phyloP scores from a whole-genome alignment of 495 filamentous ascomycete genomes.

The Rostrohypoxylon terebratum region DNA sequence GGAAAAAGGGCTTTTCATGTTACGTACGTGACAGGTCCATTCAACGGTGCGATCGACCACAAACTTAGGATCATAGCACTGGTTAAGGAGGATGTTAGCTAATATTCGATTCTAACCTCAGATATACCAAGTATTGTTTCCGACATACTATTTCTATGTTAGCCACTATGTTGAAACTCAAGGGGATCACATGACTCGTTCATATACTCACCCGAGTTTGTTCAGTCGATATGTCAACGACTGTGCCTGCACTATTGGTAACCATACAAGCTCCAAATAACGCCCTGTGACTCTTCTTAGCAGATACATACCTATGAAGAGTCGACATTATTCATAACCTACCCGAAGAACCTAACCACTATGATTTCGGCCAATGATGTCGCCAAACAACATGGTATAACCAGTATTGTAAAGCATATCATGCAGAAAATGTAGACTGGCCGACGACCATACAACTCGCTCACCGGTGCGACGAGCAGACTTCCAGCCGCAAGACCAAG shows the following conservation, averaged over 20 bases:
- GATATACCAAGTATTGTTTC: background rate
- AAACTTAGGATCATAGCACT: constrained; percentile 75
- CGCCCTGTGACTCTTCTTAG: constrained; percentile 61
- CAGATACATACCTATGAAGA: background rate
- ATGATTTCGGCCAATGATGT: constrained; percentile 72
- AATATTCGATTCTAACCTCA: background rate
- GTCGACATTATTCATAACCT: constrained; percentile 25
- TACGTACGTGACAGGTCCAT: constrained; percentile 67
- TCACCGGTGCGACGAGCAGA: constrained; percentile 77
- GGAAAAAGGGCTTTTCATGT: background rate
- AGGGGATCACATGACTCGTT: background rate
- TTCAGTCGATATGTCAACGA: constrained; percentile 80
- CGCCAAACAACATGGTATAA: constrained; percentile 78
- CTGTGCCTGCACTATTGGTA: constrained; percentile 82
- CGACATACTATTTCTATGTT: background rate
- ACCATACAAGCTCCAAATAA: constrained; percentile 83
- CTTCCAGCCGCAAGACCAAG: constrained; percentile 78
- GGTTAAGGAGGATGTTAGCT: background rate
- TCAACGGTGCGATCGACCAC: constrained; percentile 83
- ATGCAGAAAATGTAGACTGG: constrained; percentile 76
- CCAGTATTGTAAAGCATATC: constrained; percentile 70
- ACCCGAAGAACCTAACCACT: constrained; percentile 78
- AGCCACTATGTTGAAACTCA: background rate
- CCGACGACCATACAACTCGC: constrained; percentile 82
- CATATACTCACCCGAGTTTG: constrained; percentile 63